phyloP scores from a whole-genome alignment of 2,329 filamentous ascomycete species.

The Escovopsis sp. region DNA sequence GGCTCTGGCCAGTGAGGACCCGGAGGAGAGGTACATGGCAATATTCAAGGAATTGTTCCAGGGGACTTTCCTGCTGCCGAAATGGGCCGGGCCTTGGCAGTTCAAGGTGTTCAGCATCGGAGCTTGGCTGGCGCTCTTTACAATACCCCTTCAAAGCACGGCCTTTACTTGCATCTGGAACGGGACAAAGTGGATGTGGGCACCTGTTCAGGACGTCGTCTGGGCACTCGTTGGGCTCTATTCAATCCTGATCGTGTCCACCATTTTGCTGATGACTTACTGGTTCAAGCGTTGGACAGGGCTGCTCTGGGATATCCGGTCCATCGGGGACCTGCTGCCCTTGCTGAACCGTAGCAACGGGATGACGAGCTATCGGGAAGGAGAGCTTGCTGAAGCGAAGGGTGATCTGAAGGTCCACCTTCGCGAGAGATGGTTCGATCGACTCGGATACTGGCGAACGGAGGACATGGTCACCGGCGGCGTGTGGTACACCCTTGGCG shows the following conservation, averaged over 20 bases:
- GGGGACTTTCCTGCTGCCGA: conserved; percentile 48
- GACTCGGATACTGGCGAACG: conserved; percentile 76
- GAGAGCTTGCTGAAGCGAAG: conserved; percentile 37
- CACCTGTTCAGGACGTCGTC: conserved; percentile 58
- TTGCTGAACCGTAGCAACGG: conserved; percentile 70
- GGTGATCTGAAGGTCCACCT: conserved; percentile 37
- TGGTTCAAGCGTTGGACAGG: conserved; percentile 55
- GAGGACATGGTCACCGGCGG: conserved; percentile 45
- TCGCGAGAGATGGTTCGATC: conserved; percentile 43
- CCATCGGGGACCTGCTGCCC: conserved; percentile 64
- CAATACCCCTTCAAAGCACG: conserved; percentile 66
- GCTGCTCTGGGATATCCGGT: conserved; percentile 71
- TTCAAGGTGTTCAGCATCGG: conserved; percentile 50
- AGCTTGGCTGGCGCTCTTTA: conserved; percentile 66
- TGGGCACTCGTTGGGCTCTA: conserved; percentile 70
- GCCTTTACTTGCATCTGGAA: conserved; percentile 52
- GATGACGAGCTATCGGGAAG: conserved; percentile 54
- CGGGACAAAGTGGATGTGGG: conserved; percentile 58
- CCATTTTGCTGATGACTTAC: conserved; percentile 39
- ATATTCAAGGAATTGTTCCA: conserved; percentile 56
- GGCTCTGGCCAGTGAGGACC: conserved; percentile 52
- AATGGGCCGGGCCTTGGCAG: conserved; percentile 45
- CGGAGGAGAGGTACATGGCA: conserved; percentile 43
- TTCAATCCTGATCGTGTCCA: conserved; percentile 43
- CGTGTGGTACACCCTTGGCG: conserved; percentile 65